These are phyloP conservation scores for Thermoascus crustaceus DNA, from an alignment of 2,329 filamentous ascomycete genomes.

Conservation along the genomic window DNA sequence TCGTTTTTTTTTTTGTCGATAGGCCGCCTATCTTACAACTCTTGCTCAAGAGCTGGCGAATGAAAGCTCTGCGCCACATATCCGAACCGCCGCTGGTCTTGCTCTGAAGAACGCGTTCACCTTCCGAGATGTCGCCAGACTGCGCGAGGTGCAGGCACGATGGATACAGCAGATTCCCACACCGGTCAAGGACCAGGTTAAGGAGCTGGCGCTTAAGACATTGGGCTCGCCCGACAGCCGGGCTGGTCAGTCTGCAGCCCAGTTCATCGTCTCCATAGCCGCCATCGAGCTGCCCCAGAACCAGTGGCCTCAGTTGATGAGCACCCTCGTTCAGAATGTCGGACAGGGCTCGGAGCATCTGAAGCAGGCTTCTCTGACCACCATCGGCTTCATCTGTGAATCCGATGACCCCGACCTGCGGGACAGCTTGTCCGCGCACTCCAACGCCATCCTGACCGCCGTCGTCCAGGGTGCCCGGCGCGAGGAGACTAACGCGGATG, in stretches of 20 bases:
- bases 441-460: constrained; percentile 94
- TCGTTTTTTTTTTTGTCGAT: constrained; percentile 13
- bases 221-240: constrained; percentile 69
- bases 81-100: constrained; percentile 89
- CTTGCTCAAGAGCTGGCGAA: constrained; percentile 93
- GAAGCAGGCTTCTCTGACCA: constrained; percentile 88
- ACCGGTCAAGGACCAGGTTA: constrained; percentile 78
- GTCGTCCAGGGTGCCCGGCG: constrained; percentile 96
- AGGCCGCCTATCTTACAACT: constrained; percentile 88
- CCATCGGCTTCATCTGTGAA: constrained; percentile 99
- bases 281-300: constrained; percentile 87
- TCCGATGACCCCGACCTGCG: constrained; percentile 83
- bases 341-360: constrained; percentile 76
- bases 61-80: constrained; percentile 70
- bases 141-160: constrained; percentile 86
- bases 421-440: constrained; percentile 72
- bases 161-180: constrained; percentile 79
- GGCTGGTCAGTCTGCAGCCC: constrained; percentile 81
- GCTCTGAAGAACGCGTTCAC: constrained; percentile 98
- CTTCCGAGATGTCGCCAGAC: constrained; percentile 76
- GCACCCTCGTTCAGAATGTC: constrained; percentile 81
- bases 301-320: constrained; percentile 91
- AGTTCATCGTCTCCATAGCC: constrained; percentile 92
- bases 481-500: constrained; percentile 85
- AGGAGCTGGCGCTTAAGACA: constrained; percentile 82